Evolutionary conservation across 2,329 filamentous ascomycete species (phyloP).

Genomic region (Reticulascus tulasneorum): DNA sequence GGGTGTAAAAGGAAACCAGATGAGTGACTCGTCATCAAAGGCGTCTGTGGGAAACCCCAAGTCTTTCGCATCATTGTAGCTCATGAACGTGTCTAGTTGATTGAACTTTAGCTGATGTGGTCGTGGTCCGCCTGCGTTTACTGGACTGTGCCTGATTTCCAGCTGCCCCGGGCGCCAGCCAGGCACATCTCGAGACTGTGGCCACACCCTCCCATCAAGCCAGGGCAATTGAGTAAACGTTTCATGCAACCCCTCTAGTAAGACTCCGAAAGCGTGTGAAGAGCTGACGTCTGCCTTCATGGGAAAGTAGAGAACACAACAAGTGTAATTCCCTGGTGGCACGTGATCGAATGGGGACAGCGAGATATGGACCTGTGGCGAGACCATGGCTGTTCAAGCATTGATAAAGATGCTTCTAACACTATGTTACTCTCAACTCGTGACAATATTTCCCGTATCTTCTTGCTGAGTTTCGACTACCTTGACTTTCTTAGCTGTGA

Average conservation of each 20-base stretch:
- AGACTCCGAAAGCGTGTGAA: conserved; percentile 22
- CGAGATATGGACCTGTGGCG: too few relatives aligned
- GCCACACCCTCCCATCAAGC: conserved; percentile 30
- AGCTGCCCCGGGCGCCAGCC: conserved; percentile 22
- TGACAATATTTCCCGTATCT: too few relatives aligned
- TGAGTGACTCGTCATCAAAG: conserved; percentile 20
- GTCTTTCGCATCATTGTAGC: conserved; percentile 18
- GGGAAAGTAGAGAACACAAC: neutral
- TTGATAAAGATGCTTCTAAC: too few relatives aligned
- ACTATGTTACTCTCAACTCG: too few relatives aligned
- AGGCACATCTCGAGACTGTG: conserved; percentile 20
- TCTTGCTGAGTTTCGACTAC: too few relatives aligned
- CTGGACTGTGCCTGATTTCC: conserved; percentile 18
- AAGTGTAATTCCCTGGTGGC: neutral
- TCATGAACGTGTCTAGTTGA: conserved; percentile 21
- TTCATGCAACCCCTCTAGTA: conserved; percentile 29
- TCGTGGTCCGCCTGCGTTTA: neutral
- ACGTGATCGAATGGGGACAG: neutral
- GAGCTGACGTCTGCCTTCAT: conserved; percentile 19
- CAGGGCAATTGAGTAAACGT: conserved; percentile 30
- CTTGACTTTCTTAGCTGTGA: too few relatives aligned
- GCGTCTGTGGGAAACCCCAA: conserved; percentile 20
- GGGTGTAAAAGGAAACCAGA: conserved; percentile 17
- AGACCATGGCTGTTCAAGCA: too few relatives aligned
- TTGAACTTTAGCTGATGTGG: conserved; percentile 17